These are phyloP conservation scores for Sicyos edulis DNA, from an alignment of 306 rosid species.

Conservation along the genomic window DNA sequence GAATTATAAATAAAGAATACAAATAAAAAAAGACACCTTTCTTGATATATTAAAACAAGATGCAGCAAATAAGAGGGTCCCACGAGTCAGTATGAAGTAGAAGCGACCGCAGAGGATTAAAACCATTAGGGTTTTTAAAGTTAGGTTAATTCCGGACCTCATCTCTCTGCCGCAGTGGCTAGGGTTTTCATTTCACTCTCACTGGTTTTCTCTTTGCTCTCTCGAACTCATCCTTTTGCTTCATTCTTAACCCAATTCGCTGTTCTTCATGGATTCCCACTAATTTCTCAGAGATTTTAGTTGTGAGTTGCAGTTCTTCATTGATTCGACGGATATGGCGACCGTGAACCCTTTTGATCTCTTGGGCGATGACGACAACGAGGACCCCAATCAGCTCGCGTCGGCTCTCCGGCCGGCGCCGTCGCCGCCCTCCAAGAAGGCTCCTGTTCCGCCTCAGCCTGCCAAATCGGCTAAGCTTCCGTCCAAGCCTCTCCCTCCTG, in stretches of 20 bases:
- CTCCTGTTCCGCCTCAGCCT: slow-evolving; percentile 31
- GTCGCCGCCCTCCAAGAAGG: slow-evolving; percentile 30
- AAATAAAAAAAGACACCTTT: neutral
- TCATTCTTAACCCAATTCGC: too few species aligned
- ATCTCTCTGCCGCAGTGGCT: slow-evolving; percentile 39
- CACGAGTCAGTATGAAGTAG: neutral
- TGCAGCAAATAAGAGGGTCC: accelerated
- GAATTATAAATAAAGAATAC: neutral
- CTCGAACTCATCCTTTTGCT: too few species aligned
- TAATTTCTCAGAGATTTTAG: too few species aligned
- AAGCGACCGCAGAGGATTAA: neutral
- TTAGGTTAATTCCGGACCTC: slow-evolving; percentile 23
- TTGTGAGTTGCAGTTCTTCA: slow-evolving; percentile 17
- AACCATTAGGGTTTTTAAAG: slow-evolving; percentile 34
- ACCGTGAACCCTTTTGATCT: slow-evolving; percentile 55
- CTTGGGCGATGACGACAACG: slow-evolving; percentile 51
- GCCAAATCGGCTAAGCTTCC: too few species aligned
- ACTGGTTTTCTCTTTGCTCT: neutral
- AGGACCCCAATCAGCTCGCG: slow-evolving; percentile 43
- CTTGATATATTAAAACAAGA: neutral
- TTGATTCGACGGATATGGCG: slow-evolving; percentile 39
- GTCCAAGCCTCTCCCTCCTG: too few species aligned
- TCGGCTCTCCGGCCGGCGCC: slow-evolving; percentile 39
- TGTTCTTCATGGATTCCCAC: too few species aligned
- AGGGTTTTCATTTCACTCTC: slow-evolving; percentile 31